These are phyloP conservation scores for Buddleja alternifolia DNA, from an alignment of 257 asterid species.

Conservation along the genomic window DNA sequence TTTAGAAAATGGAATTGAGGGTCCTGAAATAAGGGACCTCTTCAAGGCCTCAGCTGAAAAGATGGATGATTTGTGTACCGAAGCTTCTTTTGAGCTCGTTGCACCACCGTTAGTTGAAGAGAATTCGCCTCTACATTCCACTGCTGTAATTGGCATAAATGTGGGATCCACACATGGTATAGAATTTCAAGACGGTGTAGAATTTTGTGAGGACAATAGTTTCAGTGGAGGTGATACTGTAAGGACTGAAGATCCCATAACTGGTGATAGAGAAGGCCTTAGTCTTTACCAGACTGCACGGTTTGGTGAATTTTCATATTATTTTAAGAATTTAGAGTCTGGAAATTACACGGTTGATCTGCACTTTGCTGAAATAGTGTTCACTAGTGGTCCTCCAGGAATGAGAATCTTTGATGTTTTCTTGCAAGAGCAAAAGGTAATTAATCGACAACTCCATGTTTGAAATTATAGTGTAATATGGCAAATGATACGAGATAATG, in stretches of 20 bases:
- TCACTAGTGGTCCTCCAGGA: conserved; percentile 60
- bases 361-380: conserved; percentile 68
- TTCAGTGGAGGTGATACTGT: conserved; percentile 60
- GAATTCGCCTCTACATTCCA: conserved; percentile 27
- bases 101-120: conserved; percentile 43
- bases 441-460: not conserved
- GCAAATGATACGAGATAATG: not conserved
- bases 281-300: conserved; percentile 68
- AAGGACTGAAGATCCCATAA: conserved; percentile 43
- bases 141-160: conserved; percentile 50
- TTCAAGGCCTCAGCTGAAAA: conserved; percentile 41
- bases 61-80: conserved; percentile 42
- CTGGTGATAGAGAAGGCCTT: conserved; percentile 42
- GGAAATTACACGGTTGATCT: conserved; percentile 65
- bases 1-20: conserved; percentile 81
- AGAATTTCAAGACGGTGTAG: conserved; percentile 35
- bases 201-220: conserved; percentile 52
- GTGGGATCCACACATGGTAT: conserved; percentile 52
- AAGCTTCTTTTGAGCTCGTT: conserved; percentile 78
- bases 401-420: conserved; percentile 64
- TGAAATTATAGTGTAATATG: not conserved
- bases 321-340: conserved; percentile 45
- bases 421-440: conserved; percentile 69
- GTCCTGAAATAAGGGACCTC: conserved; percentile 51
- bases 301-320: conserved; percentile 54